Conservation (phyloP, 1,284 basidiomycete genomes). For the Xerocomus amazonicus region DNA sequence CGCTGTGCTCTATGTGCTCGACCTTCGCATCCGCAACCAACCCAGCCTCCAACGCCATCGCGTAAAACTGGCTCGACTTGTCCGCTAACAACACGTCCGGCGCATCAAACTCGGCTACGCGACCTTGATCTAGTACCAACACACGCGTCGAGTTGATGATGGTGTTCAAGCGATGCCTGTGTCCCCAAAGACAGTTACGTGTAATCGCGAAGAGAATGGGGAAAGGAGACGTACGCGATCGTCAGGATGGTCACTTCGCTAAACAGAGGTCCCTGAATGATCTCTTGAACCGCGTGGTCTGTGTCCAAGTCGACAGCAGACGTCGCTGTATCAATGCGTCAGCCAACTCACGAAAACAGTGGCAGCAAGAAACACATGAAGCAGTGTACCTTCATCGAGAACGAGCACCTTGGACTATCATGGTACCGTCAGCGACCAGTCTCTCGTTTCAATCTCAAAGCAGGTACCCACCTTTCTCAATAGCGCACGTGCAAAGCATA, state of each 20-base stretch:
- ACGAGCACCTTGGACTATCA: slow-evolving; percentile 73
- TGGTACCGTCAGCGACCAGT: no score
- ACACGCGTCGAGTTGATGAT: slow-evolving; percentile 86
- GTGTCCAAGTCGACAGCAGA: slow-evolving; percentile 89
- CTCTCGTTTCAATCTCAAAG: no score
- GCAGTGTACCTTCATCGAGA: slow-evolving; percentile 62
- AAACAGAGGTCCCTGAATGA: slow-evolving; percentile 71
- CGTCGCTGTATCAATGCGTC: slow-evolving; percentile 46
- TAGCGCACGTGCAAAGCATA: background rate
- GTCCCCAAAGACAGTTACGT: no score
- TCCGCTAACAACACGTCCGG: slow-evolving; percentile 26
- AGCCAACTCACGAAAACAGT: background rate
- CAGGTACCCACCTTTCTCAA: background rate
- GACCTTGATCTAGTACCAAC: slow-evolving; percentile 45
- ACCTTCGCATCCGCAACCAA: slow-evolving; percentile 8
- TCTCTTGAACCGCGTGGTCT: slow-evolving; percentile 80
- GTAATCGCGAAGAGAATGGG: no score
- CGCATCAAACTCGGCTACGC: slow-evolving; percentile 36
- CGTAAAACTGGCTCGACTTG: slow-evolving; percentile 22
- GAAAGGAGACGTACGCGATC: slow-evolving; percentile 58
- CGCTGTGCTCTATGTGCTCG: no score
- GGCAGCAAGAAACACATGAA: background rate
- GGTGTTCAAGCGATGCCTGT: slow-evolving; percentile 84
- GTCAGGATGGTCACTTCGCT: slow-evolving; percentile 78
- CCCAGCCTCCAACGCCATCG: slow-evolving; percentile 33